These are phyloP conservation scores for Kodamaea plutei DNA, from an alignment of 1,139 yeast species.

Conservation along the genomic window DNA sequence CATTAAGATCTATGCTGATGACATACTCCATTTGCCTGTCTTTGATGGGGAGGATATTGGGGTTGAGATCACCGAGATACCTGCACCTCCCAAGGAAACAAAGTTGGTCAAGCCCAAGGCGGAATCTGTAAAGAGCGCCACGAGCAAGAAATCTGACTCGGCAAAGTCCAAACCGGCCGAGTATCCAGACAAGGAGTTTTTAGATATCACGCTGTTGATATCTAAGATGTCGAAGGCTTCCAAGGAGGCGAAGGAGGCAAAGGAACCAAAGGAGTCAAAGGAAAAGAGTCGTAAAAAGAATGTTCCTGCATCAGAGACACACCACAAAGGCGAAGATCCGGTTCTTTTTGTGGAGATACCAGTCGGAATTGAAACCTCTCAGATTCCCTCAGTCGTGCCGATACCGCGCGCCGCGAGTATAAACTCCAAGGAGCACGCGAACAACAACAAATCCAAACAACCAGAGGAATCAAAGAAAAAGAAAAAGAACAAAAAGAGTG, in stretches of 20 bases:
- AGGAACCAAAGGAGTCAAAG: too few species aligned
- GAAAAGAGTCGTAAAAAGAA: neutral
- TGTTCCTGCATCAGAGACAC: neutral
- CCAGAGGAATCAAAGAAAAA: slow-evolving; percentile 1
- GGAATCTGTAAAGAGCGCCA: too few species aligned
- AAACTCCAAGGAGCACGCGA: slow-evolving; percentile 3
- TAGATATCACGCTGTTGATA: neutral
- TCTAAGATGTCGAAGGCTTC: slow-evolving; percentile 1
- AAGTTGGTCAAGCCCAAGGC: too few species aligned
- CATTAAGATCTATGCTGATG: neutral
- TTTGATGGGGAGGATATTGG: too few species aligned
- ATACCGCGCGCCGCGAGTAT: slow-evolving; percentile 1
- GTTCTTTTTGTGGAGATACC: slow-evolving; percentile 2
- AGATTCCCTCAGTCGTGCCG: slow-evolving; percentile 4
- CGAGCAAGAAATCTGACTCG: too few species aligned
- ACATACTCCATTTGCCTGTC: too few species aligned
- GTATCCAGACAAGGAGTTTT: too few species aligned
- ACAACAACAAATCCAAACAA: neutral
- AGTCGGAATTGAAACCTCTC: slow-evolving; percentile 1
- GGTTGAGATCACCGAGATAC: slow-evolving; percentile 1
- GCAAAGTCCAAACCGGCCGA: too few species aligned
- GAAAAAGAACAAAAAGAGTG: neutral
- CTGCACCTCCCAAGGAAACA: slow-evolving; percentile 1
- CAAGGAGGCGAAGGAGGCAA: too few species aligned
- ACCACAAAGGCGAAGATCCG: slow-evolving; percentile 1